These are phyloP conservation scores for Penicillium fuscoglaucum DNA, from an alignment of 2,329 filamentous ascomycete species.

Conservation along the genomic window DNA sequence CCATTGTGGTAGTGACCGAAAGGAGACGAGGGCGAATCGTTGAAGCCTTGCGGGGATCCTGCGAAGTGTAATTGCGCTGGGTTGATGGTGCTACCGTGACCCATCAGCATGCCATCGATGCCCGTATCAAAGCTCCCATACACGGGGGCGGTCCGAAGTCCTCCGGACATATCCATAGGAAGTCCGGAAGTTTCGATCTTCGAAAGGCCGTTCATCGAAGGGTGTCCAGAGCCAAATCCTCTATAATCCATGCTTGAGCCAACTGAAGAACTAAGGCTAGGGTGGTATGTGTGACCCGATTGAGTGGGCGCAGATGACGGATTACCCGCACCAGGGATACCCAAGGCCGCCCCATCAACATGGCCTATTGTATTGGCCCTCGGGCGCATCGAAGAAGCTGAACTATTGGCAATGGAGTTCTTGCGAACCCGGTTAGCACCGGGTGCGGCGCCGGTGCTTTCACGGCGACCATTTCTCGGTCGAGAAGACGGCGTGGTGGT, in stretches of 20 bases:
- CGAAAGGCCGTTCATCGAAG: conserved; percentile 67
- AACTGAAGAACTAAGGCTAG: conserved; percentile 66
- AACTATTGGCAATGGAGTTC: conserved; percentile 73
- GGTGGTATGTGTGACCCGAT: conserved; percentile 65
- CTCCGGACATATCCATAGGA: conserved; percentile 64
- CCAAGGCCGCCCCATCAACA: conserved; percentile 74
- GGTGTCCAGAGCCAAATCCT: conserved; percentile 57
- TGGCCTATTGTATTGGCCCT: conserved; percentile 96
- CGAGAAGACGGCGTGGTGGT: conserved; percentile 83
- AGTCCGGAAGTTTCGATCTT: conserved; percentile 80
- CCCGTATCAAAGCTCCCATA: conserved; percentile 71
- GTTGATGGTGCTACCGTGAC: conserved; percentile 61
- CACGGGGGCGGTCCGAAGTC: conserved; percentile 76
- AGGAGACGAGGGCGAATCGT: conserved; percentile 43
- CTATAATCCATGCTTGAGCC: conserved; percentile 62
- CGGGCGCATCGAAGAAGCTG: conserved; percentile 67
- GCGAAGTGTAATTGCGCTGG: conserved; percentile 76
- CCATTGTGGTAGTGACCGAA: conserved; percentile 50
- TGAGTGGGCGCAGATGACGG: conserved; percentile 29
- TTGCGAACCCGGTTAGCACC: conserved; percentile 78
- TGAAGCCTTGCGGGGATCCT: conserved; percentile 64
- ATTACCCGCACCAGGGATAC: conserved; percentile 51
- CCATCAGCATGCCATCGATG: conserved; percentile 69
- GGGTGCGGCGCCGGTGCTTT: conserved; percentile 72
- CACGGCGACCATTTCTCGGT: conserved; percentile 77